Percentiles rank a stretch among this genome's conserved stretches.
These are phyloP conservation scores for Penicillium angulare DNA, from an alignment of 495 filamentous ascomycete species.

Conservation along the genomic window DNA sequence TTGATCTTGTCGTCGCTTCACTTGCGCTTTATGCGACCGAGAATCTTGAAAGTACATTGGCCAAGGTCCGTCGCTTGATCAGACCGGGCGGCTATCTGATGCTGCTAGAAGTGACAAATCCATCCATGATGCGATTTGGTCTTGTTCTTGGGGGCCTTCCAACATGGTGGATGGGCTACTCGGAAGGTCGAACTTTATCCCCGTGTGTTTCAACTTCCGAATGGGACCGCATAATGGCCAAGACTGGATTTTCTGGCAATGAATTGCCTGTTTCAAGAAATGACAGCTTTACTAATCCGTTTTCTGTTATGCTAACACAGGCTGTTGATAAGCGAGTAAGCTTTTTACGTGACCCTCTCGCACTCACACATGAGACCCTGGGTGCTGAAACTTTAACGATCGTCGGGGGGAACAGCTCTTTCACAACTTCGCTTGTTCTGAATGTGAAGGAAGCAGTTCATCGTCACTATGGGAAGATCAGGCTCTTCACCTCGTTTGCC, in stretches of 20 bases:
- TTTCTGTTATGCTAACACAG: conserved; percentile 42
- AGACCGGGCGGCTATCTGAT: conserved; percentile 56
- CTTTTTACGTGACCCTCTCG: conserved; percentile 28
- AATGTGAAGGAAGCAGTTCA: conserved; percentile 9
- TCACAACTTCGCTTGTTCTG: conserved; percentile 8
- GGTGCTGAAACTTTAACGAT: conserved; percentile 21
- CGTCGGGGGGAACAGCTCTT: conserved; percentile 21
- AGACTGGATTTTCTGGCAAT: conserved; percentile 46
- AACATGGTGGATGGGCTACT: conserved; percentile 53
- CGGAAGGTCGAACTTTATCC: conserved; percentile 38
- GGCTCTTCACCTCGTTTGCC: conserved; percentile 9
- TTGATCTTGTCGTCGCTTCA: conserved; percentile 47
- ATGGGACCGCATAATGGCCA: conserved; percentile 42
- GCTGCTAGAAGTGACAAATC: conserved; percentile 43
- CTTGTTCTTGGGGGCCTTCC: conserved; percentile 40
- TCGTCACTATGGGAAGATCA: conserved; percentile 10
- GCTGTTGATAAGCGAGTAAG: conserved; percentile 41
- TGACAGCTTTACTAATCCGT: conserved; percentile 20
- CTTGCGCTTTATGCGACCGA: conserved; percentile 25
- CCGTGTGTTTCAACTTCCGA: conserved; percentile 28
- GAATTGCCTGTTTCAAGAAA: conserved; percentile 33
- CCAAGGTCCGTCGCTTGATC: conserved; percentile 36
- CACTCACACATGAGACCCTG: conserved; percentile 1
- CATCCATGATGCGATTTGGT: conserved; percentile 22
- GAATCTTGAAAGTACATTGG: conserved; percentile 21